Base-by-base conservation (phyloP, 345 rosid species). In the Hibiscus trionum region DNA sequence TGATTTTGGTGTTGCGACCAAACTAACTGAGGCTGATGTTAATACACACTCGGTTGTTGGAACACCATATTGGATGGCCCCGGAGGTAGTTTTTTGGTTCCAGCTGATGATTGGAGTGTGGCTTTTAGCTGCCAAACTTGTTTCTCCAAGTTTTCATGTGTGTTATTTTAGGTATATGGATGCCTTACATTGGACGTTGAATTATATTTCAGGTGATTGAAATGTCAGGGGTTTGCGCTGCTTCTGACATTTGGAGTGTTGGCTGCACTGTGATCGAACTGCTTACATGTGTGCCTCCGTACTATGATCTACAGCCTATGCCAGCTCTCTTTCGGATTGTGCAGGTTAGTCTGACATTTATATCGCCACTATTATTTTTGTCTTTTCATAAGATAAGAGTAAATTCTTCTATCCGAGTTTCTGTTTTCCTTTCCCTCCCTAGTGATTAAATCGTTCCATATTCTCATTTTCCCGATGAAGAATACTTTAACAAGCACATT, bases 1-100 rank as follows among this genome's bases (percentile, higher is more conserved):
- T 84, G 99, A 93, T 82, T 96, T 96, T 87, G 99, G 99, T 79
- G 99, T 96, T 74, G 99, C 99, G 9, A 96, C 99, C 71, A 96
- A 96, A 84, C 83, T 96, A 72, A 96, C 89, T 37, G 99, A 96
- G 84, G 96, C 99, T 80, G 98, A 96, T 84, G 86, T 89, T 64
- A 91, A 93, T 77, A 96, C 99, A 24, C 97, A 88, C 80, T 93
- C 98, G 24, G 98, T 96, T 75, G 98, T 88, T 78, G 99, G 98
- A 80, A 89, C 96, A 37, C 99, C 99, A 69, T 96, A 96, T 61
- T 96, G 99, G 99, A 96, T 96, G 99, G 99, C 99, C 71, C 99
- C 99, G 15, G 99, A 96, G 97, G 99, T 96, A 82, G 64, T 72
- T 64, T 57, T 55, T 65, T 46, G 56, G 31, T 11, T 77, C 42